Conservation (phyloP, 352 stramenopile species). For the Pythium pyrilobum region DNA sequence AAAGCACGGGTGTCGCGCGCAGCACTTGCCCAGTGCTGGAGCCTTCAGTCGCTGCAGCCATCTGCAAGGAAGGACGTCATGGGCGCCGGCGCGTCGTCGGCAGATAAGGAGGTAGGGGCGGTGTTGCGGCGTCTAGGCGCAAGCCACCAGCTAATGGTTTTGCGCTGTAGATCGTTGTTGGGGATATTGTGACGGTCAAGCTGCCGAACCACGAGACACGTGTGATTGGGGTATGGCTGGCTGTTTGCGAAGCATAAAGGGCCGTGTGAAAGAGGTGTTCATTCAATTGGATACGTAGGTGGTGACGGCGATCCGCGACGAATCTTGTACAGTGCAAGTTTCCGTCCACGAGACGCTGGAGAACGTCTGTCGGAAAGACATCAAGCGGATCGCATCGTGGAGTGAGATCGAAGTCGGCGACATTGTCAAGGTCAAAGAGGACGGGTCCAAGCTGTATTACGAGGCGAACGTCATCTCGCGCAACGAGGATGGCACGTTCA, state of each 20-base stretch:
- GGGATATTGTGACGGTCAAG: conserved; percentile 53
- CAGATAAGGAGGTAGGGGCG: conserved; percentile 13
- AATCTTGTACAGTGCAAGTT: conserved; percentile 48
- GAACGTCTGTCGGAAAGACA: conserved; percentile 28
- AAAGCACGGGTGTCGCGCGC: no score
- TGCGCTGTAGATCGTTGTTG: conserved; percentile 43
- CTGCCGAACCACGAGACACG: conserved; percentile 40
- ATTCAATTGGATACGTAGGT: conserved; percentile 21
- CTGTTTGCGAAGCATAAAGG: no score
- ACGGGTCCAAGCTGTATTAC: conserved; percentile 52
- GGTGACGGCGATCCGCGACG: conserved; percentile 38
- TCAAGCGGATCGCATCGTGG: conserved; percentile 58
- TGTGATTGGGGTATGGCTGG: conserved; percentile 42
- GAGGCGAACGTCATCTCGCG: conserved; percentile 45
- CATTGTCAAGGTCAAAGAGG: conserved; percentile 60
- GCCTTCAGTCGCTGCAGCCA: neutral
- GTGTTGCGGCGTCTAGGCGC: neutral
- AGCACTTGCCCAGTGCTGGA: no score
- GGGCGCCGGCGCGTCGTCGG: conserved; percentile 17
- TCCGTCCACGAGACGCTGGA: conserved; percentile 42
- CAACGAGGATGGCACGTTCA: conserved; percentile 54
- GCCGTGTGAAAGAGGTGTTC: neutral
- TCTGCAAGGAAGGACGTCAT: neutral
- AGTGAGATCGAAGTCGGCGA: conserved; percentile 60
- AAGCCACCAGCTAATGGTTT: neutral